A percentile compares a stretch with the other conserved stretches of the same genome.
phyloP scores from a whole-genome alignment of 2,329 filamentous ascomycete genomes.

The Cladosporium sp. region DNA sequence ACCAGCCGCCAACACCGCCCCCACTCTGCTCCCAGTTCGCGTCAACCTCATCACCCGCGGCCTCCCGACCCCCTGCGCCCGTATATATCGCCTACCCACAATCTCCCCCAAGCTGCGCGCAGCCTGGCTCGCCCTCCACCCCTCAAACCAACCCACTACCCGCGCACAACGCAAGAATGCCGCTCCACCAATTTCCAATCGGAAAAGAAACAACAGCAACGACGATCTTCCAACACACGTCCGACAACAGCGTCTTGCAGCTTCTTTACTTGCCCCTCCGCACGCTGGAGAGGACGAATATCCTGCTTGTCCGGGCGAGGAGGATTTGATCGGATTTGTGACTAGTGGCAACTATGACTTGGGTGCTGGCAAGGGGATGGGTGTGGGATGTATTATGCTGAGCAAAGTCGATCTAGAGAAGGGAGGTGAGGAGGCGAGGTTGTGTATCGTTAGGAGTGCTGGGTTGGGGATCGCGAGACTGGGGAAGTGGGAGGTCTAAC shows the following conservation, averaged over 20 bases:
- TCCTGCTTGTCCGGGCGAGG: slow-evolving; percentile 65
- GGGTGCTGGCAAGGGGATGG: slow-evolving; percentile 68
- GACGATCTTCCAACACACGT: slow-evolving; percentile 37
- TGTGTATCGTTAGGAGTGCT: slow-evolving; percentile 78
- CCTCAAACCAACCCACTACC: slow-evolving; percentile 19
- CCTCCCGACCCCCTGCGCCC: slow-evolving; percentile 64
- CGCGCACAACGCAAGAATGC: slow-evolving; percentile 19
- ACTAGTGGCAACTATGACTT: slow-evolving; percentile 83
- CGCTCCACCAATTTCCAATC: slow-evolving; percentile 23
- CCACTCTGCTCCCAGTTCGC: slow-evolving; percentile 55
- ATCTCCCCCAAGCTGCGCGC: slow-evolving; percentile 51
- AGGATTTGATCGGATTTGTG: slow-evolving; percentile 83
- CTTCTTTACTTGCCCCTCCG: slow-evolving; percentile 43
- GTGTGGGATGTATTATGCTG: slow-evolving; percentile 66
- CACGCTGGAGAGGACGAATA: slow-evolving; percentile 40
- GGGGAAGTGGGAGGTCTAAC: slow-evolving; percentile 65
- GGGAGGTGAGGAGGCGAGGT: slow-evolving; percentile 40
- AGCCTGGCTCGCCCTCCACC: slow-evolving; percentile 66
- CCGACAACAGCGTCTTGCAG: slow-evolving; percentile 40
- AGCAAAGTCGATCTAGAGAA: slow-evolving; percentile 46
- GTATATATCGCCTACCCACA: slow-evolving; percentile 79
- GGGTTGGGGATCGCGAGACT: slow-evolving; percentile 77
- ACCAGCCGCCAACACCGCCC: slow-evolving; percentile 28
- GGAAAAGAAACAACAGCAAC: neutral
- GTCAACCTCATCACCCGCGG: slow-evolving; percentile 68